A percentile compares a stretch with the other conserved stretches of the same genome.
These are phyloP conservation scores for Neoascochyta sp. DNA, from an alignment of 2,329 filamentous ascomycete genomes.

Conservation along the genomic window DNA sequence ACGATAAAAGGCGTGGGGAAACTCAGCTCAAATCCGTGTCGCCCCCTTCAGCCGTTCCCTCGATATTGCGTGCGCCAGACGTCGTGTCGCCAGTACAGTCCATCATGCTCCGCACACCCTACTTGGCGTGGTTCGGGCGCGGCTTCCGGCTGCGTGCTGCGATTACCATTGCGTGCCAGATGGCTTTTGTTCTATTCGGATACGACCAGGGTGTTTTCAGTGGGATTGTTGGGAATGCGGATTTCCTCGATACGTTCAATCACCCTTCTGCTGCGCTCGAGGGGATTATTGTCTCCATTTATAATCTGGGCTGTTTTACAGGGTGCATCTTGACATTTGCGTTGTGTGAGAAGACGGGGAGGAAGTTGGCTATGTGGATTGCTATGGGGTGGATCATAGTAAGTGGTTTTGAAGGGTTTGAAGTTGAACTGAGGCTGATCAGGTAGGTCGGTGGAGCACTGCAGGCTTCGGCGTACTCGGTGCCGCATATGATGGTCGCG, in stretches of 20 bases:
- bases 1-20: no score
- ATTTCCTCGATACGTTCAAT: conserved; percentile 41
- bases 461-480: conserved; percentile 33
- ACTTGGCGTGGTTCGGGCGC: conserved; percentile 25
- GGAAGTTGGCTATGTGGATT: conserved; percentile 41
- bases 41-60: no score
- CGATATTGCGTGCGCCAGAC: no score
- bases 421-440: no score
- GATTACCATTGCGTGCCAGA: conserved; percentile 29
- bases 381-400: conserved; percentile 43
- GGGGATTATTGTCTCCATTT: conserved; percentile 44
- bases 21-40: no score
- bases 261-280: conserved; percentile 38
- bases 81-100: no score
- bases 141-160: conserved; percentile 26
- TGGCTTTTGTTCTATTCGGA: conserved; percentile 33
- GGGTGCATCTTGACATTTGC: conserved; percentile 40
- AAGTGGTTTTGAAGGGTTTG: no score
- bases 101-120: conserved; percentile 20
- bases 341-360: conserved; percentile 37
- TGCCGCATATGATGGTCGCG: conserved; percentile 49
- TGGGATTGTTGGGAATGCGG: conserved; percentile 42
- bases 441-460: conserved; percentile 38
- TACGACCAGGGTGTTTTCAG: conserved; percentile 41
- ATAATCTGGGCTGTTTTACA: conserved; percentile 39